Base-by-base conservation (phyloP, 345 rosid genomes). In the Atalantia buxifolia region DNA sequence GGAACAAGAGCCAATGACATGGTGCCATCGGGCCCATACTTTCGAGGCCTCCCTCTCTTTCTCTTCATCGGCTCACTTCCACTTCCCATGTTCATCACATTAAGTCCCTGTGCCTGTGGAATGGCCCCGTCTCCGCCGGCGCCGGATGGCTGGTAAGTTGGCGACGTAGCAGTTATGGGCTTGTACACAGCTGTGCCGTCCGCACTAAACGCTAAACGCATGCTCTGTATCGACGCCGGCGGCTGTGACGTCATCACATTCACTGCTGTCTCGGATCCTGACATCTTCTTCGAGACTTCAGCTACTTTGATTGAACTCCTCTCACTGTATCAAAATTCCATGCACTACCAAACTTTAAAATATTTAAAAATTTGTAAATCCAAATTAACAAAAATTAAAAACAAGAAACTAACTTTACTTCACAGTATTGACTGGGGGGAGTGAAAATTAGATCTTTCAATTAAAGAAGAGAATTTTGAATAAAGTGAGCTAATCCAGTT, bases 31-130 rank as follows among this genome's bases (percentile, higher is more conserved):
- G 94, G 89, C 30, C 89, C 91, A 35, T 91, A 91, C 83, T 91
- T 91, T 77, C 92, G 88, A 12, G 94, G 94, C 76, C 94, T 86
- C 18, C 95, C 95, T 76, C 93, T 86, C 85, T 89, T 91, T 82
- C 78, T 88, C 86, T 82, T 91, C 85, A 81, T 10, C 1, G 80
- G 79, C 55, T 85, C 91, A 56, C 62, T 80, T 16, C 82, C 81
- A 7, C 80, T 79, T 16, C 50, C 78, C 79, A 79, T 66, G 68
- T 78, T 86, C 81, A 86, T 81, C 50, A 45, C 50, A 64, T 79
- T 85, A 61, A 84, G 81, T 55, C 78, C 85, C 56, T 70, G 84
- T 18, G 82, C 19, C 40, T 71, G 72, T 36, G 10, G 65, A 42
- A 71, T 38, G 42, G 81, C 55, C 25, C 85, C 22, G 5, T 76